Evolutionary conservation across 345 rosid genomes (phyloP).

Genomic region (Ceriops zippeliana): DNA sequence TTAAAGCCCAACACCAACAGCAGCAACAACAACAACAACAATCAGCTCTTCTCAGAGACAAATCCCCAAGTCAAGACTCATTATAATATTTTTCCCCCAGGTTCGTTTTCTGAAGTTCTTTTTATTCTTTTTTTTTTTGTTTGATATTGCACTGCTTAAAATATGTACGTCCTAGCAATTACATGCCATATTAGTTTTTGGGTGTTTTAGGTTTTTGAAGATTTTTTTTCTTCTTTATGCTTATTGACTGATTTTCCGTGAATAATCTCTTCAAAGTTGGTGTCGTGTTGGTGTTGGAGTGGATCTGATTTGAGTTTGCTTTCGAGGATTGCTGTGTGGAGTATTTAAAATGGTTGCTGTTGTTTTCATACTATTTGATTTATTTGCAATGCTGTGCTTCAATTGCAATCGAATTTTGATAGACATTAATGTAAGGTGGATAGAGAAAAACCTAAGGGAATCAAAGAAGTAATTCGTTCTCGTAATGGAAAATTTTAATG

Average conservation of each 20-base stretch:
- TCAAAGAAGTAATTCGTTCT: too few relatives aligned
- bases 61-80: slow-evolving; percentile 4
- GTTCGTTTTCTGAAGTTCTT: background rate
- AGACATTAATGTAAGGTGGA: too few relatives aligned
- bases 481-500: too few relatives aligned
- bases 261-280: too few relatives aligned
- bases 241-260: too few relatives aligned
- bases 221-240: background rate
- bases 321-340: background rate
- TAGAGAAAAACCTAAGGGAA: too few relatives aligned
- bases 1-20: slow-evolving; percentile 36
- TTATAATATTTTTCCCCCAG: background rate
- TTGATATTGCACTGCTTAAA: background rate
- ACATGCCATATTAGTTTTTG: background rate
- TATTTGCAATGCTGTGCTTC: background rate
- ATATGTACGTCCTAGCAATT: background rate
- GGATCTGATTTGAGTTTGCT: too few relatives aligned
- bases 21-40: background rate
- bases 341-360: background rate
- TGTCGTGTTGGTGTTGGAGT: too few relatives aligned
- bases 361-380: background rate
- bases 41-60: background rate
- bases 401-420: background rate
- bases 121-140: background rate
- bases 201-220: background rate